Evolutionary conservation across 1,284 basidiomycete genomes (phyloP).

Genomic region (Irpex lacteus): DNA sequence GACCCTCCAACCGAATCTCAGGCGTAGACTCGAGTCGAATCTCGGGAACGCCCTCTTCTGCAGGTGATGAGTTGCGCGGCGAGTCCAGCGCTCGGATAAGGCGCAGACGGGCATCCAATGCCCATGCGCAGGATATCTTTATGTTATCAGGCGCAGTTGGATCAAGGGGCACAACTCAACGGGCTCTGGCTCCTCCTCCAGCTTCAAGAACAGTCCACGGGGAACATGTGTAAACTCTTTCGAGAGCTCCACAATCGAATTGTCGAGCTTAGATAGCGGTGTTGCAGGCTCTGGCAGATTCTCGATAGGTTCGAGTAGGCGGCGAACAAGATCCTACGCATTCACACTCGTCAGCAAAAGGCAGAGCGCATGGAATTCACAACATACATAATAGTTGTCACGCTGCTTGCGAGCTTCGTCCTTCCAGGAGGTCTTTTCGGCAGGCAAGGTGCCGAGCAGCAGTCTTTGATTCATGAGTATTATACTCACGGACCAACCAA

Average conservation of each 20-base stretch:
- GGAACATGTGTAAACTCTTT: conserved; percentile 61
- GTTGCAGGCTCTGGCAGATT: conserved; percentile 44
- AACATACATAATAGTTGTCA: conserved; percentile 63
- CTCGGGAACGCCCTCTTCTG: conserved; percentile 43
- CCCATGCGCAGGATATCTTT: conserved; percentile 46
- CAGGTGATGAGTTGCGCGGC: conserved; percentile 13
- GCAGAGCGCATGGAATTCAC: conserved; percentile 20
- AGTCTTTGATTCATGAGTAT: conserved; percentile 38
- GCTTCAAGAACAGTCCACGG: conserved; percentile 43
- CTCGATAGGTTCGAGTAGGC: conserved; percentile 55
- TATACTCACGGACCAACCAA: not conserved
- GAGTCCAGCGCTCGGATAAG: conserved; percentile 36
- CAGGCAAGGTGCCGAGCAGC: conserved; percentile 59
- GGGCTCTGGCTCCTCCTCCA: conserved; percentile 52
- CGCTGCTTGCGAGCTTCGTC: conserved; percentile 56
- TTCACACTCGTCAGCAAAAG: conserved; percentile 5
- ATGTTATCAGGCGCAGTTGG: conserved; percentile 44
- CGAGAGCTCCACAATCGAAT: conserved; percentile 45
- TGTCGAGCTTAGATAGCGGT: conserved; percentile 44
- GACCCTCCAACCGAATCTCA: conserved; percentile 42
- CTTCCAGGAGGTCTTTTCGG: conserved; percentile 56
- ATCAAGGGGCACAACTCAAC: conserved; percentile 51
- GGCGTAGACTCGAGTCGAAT: conserved; percentile 31
- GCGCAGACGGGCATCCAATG: conserved; percentile 52
- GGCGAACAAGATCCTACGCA: conserved; percentile 61